These are phyloP conservation scores for Nicotiana undulata DNA, from an alignment of 257 asterid genomes.

Conservation along the genomic window DNA sequence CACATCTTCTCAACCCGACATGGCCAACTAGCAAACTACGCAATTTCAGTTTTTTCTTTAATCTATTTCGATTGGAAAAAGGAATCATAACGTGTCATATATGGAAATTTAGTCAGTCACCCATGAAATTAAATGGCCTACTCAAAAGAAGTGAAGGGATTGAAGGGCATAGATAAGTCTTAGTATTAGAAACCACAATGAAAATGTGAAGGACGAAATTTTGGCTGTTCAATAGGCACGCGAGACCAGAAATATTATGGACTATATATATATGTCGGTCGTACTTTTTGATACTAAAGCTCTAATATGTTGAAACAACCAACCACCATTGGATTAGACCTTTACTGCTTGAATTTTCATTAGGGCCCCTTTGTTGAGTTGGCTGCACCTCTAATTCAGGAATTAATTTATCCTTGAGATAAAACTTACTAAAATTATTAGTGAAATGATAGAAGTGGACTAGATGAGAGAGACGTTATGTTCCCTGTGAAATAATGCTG, in stretches of 20 bases:
- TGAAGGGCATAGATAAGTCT: not conserved
- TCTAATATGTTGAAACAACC: not conserved
- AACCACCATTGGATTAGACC: not conserved
- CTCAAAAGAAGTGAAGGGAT: not conserved
- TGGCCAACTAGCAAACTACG: no score
- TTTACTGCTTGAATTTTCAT: not conserved
- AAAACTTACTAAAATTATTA: not conserved
- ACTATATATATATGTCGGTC: not conserved
- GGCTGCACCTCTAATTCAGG: not conserved
- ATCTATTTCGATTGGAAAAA: not conserved
- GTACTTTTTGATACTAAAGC: not conserved
- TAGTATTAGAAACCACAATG: not conserved
- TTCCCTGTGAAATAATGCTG: not conserved
- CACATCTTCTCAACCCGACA: no score
- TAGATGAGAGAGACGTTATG: not conserved
- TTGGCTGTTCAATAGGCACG: conserved; percentile 21
- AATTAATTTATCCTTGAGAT: not conserved
- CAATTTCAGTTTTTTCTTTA: no score
- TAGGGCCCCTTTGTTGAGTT: not conserved
- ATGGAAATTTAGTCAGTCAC: not conserved
- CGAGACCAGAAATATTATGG: conserved; percentile 5
- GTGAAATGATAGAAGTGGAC: not conserved
- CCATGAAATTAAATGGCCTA: not conserved
- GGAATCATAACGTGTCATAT: not conserved
- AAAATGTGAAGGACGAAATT: conserved; percentile 2